Base-by-base conservation (phyloP, 495 filamentous ascomycete genomes). In the Aspergillus biplanus region DNA sequence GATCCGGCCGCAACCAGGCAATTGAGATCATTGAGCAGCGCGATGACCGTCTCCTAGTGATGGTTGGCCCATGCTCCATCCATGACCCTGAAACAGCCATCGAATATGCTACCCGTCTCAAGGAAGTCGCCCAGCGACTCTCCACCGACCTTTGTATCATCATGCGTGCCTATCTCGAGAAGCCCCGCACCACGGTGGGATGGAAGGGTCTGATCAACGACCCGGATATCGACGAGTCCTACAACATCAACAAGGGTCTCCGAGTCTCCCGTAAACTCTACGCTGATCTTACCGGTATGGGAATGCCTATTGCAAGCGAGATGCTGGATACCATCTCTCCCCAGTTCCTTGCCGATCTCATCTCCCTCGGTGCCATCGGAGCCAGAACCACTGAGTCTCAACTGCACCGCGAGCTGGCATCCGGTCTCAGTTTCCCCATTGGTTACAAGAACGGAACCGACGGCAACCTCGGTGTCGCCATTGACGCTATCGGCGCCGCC, bases 131-230 rank as follows among this genome's bases (percentile, higher is more conserved):
- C 33, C 82, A 86, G 33, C 89, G 88, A 78, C 87, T 97, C 53
- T 85, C 86, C 60, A 86, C 88, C 64, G 94, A 98, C 73, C 83
- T 99, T 37, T 88, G 86, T 67, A 89, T 99, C 71, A 89, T 99
- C 73, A 99, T 99, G 95, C 91, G 95, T 63, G 92, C 95, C 72
- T 99, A 99, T 82, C 90, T 99, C 21, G 95, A 99, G 85, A 99
- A 99, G 83, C 95, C 95, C 33, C 89, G 95, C 46, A 99, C 95
- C n/a, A 99, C 95, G 2, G 95, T 99, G 39, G 95, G 95, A 68
- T 99, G 95, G 95, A 99, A 99, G 79, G 95, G 95, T 33, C 84
- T 99, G 67, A 97, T 99, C 82, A 99, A 99, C 78, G 95, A 99
- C 71, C 95, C 95, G 1, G 95, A 99, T 67, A 96, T 99, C 75